Base-by-base conservation (phyloP, 2,329 filamentous ascomycete species). In the Colletotrichum eleusines region DNA sequence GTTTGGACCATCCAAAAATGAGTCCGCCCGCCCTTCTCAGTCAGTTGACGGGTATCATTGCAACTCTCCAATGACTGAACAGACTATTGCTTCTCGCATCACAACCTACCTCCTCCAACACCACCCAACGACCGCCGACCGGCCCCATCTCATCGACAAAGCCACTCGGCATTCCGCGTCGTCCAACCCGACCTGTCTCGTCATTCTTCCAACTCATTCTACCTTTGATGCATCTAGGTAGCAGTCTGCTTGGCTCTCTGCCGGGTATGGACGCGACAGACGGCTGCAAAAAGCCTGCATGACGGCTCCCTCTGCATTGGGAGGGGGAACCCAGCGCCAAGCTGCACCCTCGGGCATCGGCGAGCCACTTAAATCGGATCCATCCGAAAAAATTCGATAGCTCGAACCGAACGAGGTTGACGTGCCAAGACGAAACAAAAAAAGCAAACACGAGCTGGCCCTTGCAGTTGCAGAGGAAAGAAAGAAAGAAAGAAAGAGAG, bases 251-350 rank as follows among this genome's bases (percentile, higher is more conserved):
- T 66, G 57, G 63, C 68, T 31, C 54, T 48, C 35, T 53, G 62
- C 62, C 42, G 40, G 40, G 54, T 46, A 42, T 20, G 42, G 28
- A 8, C n/a, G 51, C 50, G 16, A 44, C 42, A 44, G 18, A 20
- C 40, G 44, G 48, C 18, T 53, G 28, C 28, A 33, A 20, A n/a
- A 12, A 28, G 50, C 14, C 23, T 67, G 16, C 50, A 67, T 67
- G 68, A 71, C 68, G 68, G 57, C 64, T 67, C 58, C 14, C n/a
- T 54, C 16, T n/a, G n/a, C n/a, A n/a, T n/a, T n/a, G n/a, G n/a
- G 11, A 40, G 57, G 11, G 28, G 18, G 26, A 35, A 8, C 18
- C 58, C 44, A 23, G n/a, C 55, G 68, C 68, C 68, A 71, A 71
- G 68, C 42, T 58, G 51, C 63, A 23, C 64, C 57, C 51, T 71